Percentiles rank a stretch among this genome's conserved stretches.
phyloP scores from a whole-genome alignment of 2,329 filamentous ascomycete species.

The Cryphonectria japonica region DNA sequence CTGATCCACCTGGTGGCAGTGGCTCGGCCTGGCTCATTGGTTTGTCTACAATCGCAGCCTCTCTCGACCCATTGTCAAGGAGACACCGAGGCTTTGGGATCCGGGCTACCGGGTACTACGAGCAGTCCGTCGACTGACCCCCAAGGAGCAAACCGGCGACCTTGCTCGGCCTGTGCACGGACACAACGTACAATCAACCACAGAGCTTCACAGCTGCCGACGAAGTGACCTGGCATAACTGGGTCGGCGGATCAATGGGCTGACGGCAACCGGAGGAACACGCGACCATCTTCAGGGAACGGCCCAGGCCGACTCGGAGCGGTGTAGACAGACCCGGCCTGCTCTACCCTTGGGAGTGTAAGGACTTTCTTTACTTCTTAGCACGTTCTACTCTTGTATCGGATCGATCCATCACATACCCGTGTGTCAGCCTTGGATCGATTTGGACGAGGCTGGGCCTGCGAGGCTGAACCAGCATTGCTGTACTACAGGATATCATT shows the following conservation, averaged over 20 bases:
- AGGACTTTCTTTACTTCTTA: not conserved
- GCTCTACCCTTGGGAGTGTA: not conserved
- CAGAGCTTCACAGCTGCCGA: too few species aligned
- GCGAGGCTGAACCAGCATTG: constrained; percentile 2
- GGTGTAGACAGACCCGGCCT: not conserved
- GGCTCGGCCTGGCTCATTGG: not conserved
- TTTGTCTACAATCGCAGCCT: not conserved
- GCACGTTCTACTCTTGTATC: not conserved
- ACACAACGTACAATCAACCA: not conserved
- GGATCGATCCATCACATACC: not conserved
- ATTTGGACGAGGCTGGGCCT: not conserved
- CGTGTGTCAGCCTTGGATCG: not conserved
- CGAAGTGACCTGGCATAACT: not conserved
- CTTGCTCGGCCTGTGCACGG: not conserved
- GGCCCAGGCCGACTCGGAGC: not conserved
- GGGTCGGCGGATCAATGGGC: not conserved
- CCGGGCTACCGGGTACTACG: not conserved
- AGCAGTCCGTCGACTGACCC: not conserved
- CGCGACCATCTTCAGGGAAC: not conserved
- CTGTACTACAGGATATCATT: not conserved
- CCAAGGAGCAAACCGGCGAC: not conserved
- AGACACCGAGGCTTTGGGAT: not conserved
- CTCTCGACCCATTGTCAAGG: not conserved
- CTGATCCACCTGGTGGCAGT: not conserved
- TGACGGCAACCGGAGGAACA: not conserved